These are phyloP conservation scores for Serendipita vermifera DNA, from an alignment of 768 basidiomycete species.

Conservation along the genomic window DNA sequence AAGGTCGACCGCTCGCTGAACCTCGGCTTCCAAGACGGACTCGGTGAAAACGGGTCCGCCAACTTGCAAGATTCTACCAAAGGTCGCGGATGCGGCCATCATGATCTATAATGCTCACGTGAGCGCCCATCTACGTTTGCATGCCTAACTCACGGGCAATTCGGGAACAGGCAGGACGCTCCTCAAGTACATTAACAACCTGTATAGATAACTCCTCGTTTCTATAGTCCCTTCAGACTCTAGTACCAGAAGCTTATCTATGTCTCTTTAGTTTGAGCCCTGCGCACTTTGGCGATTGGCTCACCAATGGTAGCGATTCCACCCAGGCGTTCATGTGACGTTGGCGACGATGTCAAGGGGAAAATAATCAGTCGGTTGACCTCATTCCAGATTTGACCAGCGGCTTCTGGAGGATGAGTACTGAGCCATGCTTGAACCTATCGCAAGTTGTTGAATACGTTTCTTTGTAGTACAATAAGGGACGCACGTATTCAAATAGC, in stretches of 20 bases:
- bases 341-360: conserved; percentile 56
- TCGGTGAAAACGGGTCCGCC: conserved; percentile 78
- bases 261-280: no score
- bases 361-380: conserved; percentile 71
- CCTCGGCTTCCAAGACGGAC: conserved; percentile 79
- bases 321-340: conserved; percentile 66
- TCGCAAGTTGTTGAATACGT: conserved; percentile 10
- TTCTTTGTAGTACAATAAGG: background rate
- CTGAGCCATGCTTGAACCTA: conserved; percentile 62
- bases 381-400: conserved; percentile 73
- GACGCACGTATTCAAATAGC: background rate
- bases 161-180: conserved; percentile 83
- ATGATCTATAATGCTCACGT: conserved; percentile 57
- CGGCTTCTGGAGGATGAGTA: conserved; percentile 71
- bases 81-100: conserved; percentile 85
- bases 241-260: conserved; percentile 62
- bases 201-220: conserved; percentile 57
- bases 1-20: conserved; percentile 68
- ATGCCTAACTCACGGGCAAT: background rate
- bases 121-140: background rate
- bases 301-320: conserved; percentile 79
- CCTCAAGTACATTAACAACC: conserved; percentile 88
- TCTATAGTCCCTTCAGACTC: conserved; percentile 73
- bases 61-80: conserved; percentile 74
- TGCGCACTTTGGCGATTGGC: conserved; percentile 20